Evolutionary conservation across 257 asterid genomes (phyloP), one percentile per base, ranked within the genome.

Genomic region (Solanum etuberosum): DNA sequence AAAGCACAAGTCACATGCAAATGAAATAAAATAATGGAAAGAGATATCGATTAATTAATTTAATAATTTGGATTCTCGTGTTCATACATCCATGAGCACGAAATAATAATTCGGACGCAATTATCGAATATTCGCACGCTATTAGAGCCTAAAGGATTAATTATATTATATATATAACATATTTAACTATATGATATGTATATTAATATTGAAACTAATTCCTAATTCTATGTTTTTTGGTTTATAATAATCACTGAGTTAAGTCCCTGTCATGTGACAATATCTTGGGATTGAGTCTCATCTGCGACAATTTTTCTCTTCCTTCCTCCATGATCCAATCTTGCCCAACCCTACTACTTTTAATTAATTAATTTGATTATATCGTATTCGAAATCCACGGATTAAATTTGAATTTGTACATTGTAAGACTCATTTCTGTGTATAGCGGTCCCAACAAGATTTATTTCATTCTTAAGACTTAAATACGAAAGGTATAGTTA

Each of bases 111-210:
- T 89, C 88, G 86, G 93, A 91, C 90, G 89, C 91, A 91, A 91
- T 88, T 88, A 88, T 91, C 92, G 98, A 94, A 93, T 94, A 93
- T 93, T 94, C 96, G 97, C 98, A 94, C 95, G 98, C 98, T 89
- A 80, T 82, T 90, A 82, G 90, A 89, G 87, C 59, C 42, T 86
- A 34, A 90, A 76, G 90, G 25, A 54, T 54, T 18, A 18, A 23
- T 23, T 59, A 59, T 51, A 90, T 89, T 90, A 89, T 90, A 89
- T 80, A 90, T 70, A 88, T 7, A 87, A 86, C 82, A 37, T 34
- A 61, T 7, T 68, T 82, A 59, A 83, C 83, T 72, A 65, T 68
- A 65, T 40, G 7, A 25, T 65, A 65, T 40, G 2, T 13, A 63
- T 57, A 83, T 38, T 38, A 65, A 25, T 32, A 61, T 59, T 38